Base-by-base conservation (phyloP, 345 rosid genomes). In the Erysimum cheiranthoides region DNA sequence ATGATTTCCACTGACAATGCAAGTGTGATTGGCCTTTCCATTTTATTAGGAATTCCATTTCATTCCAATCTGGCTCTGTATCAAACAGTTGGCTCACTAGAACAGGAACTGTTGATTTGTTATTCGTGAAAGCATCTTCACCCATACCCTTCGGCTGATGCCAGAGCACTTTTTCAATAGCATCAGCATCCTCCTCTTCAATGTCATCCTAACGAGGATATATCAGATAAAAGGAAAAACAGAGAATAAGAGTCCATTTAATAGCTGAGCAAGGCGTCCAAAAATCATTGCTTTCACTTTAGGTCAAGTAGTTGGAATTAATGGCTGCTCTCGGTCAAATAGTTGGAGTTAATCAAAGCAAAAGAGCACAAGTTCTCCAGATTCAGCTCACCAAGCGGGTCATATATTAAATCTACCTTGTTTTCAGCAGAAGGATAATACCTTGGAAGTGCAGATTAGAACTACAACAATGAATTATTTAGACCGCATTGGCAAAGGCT, bases 21-120 rank as follows among this genome's bases (percentile, higher is more conserved):
- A 96, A 84, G 76, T 96, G 99, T 27, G 99, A 96, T 86, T 89
- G 98, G 81, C 98, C 98, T 80, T 96, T 96, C 99, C 98, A 96
- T 84, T 96, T 96, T 68, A 96, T 92, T 77, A 93, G 79, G 82
- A 93, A 93, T 80, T 93, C 99, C 84, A 91, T 86, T 40, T 89
- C 88, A 75, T 88, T 85, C 98, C 96, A 96, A 82, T 93, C 93
- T 50, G 89, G 86, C 70, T 83, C 91, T 69, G 84, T 80, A 80
- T 87, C 93, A 86, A 88, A 93, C 80, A 91, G 72, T 82, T 85
- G 86, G 83, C 89, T 87, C 52, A 86, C 66, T 56, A 96, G 74
- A 74, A 84, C 83, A 74, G 99, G 99, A 62, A 85, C 94, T 14
- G 84, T 73, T 68, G 90, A 86, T 80, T 85, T 87, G 73, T 81